Conservation (phyloP, 2,329 filamentous ascomycete genomes). For the Clonostachys solani region DNA sequence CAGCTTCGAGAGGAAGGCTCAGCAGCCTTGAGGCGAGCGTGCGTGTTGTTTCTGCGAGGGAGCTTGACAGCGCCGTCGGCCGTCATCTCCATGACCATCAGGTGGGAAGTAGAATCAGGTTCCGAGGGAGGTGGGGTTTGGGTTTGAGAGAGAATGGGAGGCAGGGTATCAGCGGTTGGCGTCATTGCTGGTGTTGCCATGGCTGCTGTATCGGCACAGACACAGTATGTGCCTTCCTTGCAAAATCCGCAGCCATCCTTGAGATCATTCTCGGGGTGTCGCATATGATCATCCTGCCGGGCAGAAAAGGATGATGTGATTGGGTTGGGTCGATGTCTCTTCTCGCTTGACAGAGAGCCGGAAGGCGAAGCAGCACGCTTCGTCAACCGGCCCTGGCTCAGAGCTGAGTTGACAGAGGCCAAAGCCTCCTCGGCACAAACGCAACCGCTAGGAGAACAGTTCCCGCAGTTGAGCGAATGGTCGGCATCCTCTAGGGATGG, state of each 20-base stretch:
- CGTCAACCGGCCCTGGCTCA: constrained; percentile 11
- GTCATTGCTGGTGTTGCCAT: constrained; percentile 32
- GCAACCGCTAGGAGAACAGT: constrained; percentile 51
- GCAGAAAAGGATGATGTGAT: background rate
- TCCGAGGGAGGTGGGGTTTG: constrained; percentile 59
- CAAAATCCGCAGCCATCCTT: constrained; percentile 79
- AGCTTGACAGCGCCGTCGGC: constrained; percentile 58
- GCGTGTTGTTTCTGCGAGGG: constrained; percentile 30
- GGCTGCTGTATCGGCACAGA: constrained; percentile 64
- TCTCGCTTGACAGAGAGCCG: constrained; percentile 38
- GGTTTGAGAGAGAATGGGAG: constrained; percentile 39
- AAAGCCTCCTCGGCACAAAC: constrained; percentile 57
- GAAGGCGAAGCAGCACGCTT: constrained; percentile 48
- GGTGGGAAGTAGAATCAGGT: constrained; percentile 45
- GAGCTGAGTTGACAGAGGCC: constrained; percentile 23
- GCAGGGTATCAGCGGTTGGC: constrained; percentile 29
- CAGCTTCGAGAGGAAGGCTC: constrained; percentile 33
- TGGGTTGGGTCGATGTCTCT: constrained; percentile 47
- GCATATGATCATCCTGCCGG: background rate
- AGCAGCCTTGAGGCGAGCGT: constrained; percentile 15
- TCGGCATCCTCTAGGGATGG: constrained; percentile 43
- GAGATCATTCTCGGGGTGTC: background rate
- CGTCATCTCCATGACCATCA: constrained; percentile 52
- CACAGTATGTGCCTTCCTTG: constrained; percentile 75
- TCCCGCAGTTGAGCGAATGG: constrained; percentile 42